Base-by-base conservation (phyloP, 108 stramenopile species). In the Licmophora abbreviata region DNA sequence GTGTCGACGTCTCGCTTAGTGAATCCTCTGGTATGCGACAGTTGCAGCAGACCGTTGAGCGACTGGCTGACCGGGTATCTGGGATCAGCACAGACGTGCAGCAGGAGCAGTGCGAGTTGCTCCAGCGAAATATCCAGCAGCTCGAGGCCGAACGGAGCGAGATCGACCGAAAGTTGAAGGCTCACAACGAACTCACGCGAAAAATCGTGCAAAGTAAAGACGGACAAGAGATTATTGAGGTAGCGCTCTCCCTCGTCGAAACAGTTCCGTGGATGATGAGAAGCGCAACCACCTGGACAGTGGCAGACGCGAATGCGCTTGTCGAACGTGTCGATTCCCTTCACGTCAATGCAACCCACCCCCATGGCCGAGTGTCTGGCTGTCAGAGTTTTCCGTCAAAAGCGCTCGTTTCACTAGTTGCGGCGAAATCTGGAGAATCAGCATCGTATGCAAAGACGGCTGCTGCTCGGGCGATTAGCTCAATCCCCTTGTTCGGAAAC, bases 41-140 rank as follows among this genome's bases (percentile, higher is more conserved):
- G 53, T 37, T 78, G 4, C 77, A 73, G 34, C 71, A 70, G 61
- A 74, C 77, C 9, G 77, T 78, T 6, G 77, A 78, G 63, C 64
- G 68, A 40, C 57, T 78, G 4, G 77, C 77, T 46, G 64, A 73
- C 33, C 59, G 61, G 3, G 61, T 78, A 7, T 60, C 72, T 29
- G 30, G 56, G 43, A 66, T 50, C 24, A 61, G 33, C 23, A 48
- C 54, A 25, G 59, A 54, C 22, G 29, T 69, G 22, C 63, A 74
- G 53, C 26, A 17, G 11, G 53, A 62, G 53, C 57, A 66, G 34
- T 56, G 63, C 29, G 15, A 33, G n/a, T 46, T 60, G 24, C 43
- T 71, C 22, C 34, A 59, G 51, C 17, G 14, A 14, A 70, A 49
- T 30, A 69, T 75, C 48, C 43, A 53, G 10, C 36, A 66, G 33